Evolutionary conservation across 2,329 filamentous ascomycete species (phyloP).

Genomic region (Diaporthe velutina): DNA sequence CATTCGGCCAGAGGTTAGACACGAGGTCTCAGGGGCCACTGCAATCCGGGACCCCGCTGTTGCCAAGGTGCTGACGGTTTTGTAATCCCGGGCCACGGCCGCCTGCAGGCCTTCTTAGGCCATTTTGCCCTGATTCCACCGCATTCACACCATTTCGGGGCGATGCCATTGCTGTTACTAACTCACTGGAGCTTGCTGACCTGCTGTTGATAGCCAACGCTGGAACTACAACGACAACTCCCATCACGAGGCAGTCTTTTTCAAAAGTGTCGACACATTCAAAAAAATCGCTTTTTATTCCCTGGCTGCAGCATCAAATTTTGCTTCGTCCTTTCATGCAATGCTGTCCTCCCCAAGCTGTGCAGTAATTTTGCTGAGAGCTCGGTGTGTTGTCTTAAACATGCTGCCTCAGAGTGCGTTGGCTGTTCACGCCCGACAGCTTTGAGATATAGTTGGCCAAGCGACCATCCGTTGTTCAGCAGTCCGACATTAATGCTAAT

Average conservation of each 20-base stretch:
- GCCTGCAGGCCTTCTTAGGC: not conserved
- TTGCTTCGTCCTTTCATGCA: not conserved
- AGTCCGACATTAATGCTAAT: too few species aligned
- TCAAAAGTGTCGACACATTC: not conserved
- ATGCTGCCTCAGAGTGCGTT: not conserved
- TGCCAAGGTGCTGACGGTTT: constrained; percentile 19
- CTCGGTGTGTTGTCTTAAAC: not conserved
- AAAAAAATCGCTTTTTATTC: not conserved
- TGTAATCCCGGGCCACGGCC: not conserved
- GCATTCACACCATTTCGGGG: not conserved
- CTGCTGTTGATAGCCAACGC: too few species aligned
- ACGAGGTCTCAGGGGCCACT: not conserved
- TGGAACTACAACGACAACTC: not conserved
- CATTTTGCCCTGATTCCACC: constrained; percentile 1
- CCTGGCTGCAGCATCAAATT: not conserved
- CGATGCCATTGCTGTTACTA: not conserved
- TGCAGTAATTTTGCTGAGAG: not conserved
- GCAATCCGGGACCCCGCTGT: not conserved
- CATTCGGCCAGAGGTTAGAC: not conserved
- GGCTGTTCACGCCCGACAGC: too few species aligned
- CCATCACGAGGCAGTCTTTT: not conserved
- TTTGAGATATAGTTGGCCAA: too few species aligned
- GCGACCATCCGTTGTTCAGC: too few species aligned
- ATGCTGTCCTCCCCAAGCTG: not conserved
- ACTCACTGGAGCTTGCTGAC: not conserved